Conservation (phyloP, 2,329 filamentous ascomycete genomes). For the Hymenoscyphus fraxineus region DNA sequence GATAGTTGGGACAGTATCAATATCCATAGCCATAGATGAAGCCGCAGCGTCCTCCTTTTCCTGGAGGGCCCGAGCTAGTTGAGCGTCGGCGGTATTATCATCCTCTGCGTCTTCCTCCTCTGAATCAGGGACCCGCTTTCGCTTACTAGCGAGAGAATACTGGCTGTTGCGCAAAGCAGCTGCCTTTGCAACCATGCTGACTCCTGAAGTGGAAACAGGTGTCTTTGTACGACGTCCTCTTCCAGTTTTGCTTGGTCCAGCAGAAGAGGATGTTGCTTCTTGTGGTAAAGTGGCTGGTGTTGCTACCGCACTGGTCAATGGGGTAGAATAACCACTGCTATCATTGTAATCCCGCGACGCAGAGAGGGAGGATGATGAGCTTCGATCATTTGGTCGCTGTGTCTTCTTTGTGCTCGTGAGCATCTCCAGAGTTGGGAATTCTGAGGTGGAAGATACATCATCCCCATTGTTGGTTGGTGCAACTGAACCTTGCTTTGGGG, state of each 20-base stretch:
- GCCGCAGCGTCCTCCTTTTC: slow-evolving; percentile 45
- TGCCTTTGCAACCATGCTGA: slow-evolving; percentile 45
- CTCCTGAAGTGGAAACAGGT: slow-evolving; percentile 13
- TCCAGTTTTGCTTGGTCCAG: slow-evolving; percentile 20
- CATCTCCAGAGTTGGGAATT: slow-evolving; percentile 19
- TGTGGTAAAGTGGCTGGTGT: slow-evolving; percentile 44
- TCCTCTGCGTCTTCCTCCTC: slow-evolving; percentile 36
- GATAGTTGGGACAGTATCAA: slow-evolving; percentile 23
- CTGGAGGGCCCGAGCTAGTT: slow-evolving; percentile 55
- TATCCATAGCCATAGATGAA: slow-evolving; percentile 35
- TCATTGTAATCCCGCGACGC: slow-evolving; percentile 41
- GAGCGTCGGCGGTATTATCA: slow-evolving; percentile 45
- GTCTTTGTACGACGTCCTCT: slow-evolving; percentile 23
- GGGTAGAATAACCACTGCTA: slow-evolving; percentile 53
- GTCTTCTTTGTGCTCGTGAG: slow-evolving; percentile 20
- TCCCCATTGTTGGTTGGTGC: slow-evolving; percentile 10
- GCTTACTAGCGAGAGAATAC: slow-evolving; percentile 44
- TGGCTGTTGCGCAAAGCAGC: slow-evolving; percentile 46
- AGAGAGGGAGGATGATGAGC: slow-evolving; percentile 40
- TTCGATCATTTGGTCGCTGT: slow-evolving; percentile 30
- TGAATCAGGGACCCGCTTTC: slow-evolving; percentile 44
- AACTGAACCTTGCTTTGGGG: slow-evolving; percentile 6
- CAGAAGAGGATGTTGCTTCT: slow-evolving; percentile 17
- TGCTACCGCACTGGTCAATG: slow-evolving; percentile 54
- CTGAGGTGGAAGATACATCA: slow-evolving; percentile 17